Conservation (phyloP, 768 basidiomycete species). For the Psilocybe tampanensis region DNA sequence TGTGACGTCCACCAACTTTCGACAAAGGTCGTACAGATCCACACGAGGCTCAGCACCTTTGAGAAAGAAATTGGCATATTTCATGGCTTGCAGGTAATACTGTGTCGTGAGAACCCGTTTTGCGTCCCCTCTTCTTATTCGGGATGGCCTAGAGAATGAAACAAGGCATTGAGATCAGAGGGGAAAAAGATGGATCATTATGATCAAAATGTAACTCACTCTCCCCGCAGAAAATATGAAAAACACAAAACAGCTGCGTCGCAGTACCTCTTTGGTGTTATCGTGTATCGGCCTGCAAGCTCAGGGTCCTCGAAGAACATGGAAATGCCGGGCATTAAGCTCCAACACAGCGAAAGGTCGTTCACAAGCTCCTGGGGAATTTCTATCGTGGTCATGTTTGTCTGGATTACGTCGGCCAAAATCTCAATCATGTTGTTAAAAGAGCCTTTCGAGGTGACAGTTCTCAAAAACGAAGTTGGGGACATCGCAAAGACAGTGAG, state of each 20-base stretch:
- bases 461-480: background rate
- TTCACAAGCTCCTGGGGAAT: background rate
- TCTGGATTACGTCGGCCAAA: background rate
- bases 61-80: background rate
- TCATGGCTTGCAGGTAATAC: background rate
- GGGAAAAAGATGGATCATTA: background rate
- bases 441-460: background rate
- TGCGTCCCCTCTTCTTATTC: background rate
- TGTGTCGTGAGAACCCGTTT: background rate
- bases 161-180: background rate
- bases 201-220: background rate
- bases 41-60: background rate
- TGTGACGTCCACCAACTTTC: background rate
- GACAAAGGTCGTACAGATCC: background rate
- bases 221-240: background rate
- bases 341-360: background rate
- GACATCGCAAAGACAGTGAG: background rate
- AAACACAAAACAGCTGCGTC: background rate
- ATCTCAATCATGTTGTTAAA: background rate
- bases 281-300: background rate
- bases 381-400: background rate
- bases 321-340: background rate
- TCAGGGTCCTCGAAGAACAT: background rate
- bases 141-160: background rate
- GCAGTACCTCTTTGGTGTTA: background rate